A percentile compares a stretch with the other conserved stretches of the same genome.
Evolutionary conservation across 2,329 filamentous ascomycete species (phyloP).

Genomic region (Aspergillus candidus): DNA sequence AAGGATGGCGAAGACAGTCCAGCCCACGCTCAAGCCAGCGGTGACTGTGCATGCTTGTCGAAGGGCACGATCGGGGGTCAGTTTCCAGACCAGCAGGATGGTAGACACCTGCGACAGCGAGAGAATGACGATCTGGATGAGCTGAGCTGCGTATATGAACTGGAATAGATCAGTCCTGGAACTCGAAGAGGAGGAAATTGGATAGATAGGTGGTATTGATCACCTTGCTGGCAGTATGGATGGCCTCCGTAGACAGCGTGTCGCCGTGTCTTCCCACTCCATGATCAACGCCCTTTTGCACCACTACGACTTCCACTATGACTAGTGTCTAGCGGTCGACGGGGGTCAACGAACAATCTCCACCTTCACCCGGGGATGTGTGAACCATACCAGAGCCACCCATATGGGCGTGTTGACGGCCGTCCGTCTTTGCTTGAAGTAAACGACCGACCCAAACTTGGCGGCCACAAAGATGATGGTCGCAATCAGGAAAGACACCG

Average conservation of each 20-base stretch:
- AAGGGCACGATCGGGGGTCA: slow-evolving; percentile 12
- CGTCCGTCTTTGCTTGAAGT: slow-evolving; percentile 13
- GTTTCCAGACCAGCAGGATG: slow-evolving; percentile 14
- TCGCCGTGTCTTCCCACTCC: slow-evolving; percentile 8
- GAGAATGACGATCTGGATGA: slow-evolving; percentile 5
- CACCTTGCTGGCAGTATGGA: slow-evolving; percentile 9
- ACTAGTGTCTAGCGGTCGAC: not conserved
- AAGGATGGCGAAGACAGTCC: slow-evolving; percentile 17
- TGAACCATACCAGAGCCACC: slow-evolving; percentile 8
- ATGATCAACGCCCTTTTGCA: slow-evolving; percentile 10
- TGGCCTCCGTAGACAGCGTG: not conserved
- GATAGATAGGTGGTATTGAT: too few species aligned
- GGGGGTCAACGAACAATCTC: too few species aligned
- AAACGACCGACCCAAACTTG: slow-evolving; percentile 9
- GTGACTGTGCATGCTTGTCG: slow-evolving; percentile 11
- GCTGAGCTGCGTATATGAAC: slow-evolving; percentile 9
- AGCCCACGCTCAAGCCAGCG: slow-evolving; percentile 6
- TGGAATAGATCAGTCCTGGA: not conserved
- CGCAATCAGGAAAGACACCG: slow-evolving; percentile 9
- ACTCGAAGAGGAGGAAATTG: not conserved
- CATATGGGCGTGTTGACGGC: slow-evolving; percentile 11
- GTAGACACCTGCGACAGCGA: slow-evolving; percentile 13
- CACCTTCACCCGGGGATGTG: not conserved
- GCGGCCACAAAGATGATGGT: slow-evolving; percentile 11
- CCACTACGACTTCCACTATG: slow-evolving; percentile 5